Conservation (phyloP, 441 rosid genomes). For the Bruguiera hainesii region DNA sequence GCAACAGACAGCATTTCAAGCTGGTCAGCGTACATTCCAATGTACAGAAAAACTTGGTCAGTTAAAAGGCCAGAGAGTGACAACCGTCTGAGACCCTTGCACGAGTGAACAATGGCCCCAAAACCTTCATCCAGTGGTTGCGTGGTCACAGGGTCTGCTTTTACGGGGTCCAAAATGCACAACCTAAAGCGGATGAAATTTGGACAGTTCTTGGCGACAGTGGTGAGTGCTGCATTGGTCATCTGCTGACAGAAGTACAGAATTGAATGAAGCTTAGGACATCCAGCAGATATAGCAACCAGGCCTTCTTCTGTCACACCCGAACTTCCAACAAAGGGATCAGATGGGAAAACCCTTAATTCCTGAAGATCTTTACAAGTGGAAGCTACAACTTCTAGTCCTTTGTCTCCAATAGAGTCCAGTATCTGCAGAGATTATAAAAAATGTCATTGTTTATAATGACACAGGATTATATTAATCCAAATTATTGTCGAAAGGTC, state of each 20-base stretch:
- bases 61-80: constrained; percentile 81
- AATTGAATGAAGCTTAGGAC: constrained; percentile 79
- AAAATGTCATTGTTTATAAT: constrained; percentile 8
- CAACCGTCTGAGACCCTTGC: constrained; percentile 63
- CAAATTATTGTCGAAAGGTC: not conserved
- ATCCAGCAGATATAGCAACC: constrained; percentile 77
- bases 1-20: constrained; percentile 96
- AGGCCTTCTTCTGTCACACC: constrained; percentile 87
- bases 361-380: constrained; percentile 85
- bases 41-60: constrained; percentile 70
- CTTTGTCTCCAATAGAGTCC: constrained; percentile 88
- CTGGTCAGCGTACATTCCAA: constrained; percentile 72
- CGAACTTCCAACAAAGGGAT: constrained; percentile 51
- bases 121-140: constrained; percentile 91
- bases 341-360: constrained; percentile 84
- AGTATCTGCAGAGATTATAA: constrained; percentile 56
- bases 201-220: constrained; percentile 77
- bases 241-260: constrained; percentile 93
- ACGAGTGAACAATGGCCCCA: constrained; percentile 83
- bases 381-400: constrained; percentile 71
- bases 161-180: constrained; percentile 75
- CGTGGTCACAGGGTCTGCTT: constrained; percentile 64
- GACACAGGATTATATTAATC: not conserved
- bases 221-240: constrained; percentile 88
- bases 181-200: constrained; percentile 76